These are phyloP conservation scores for Scheffersomyces cryptocercus DNA, from an alignment of 1,139 yeast species.

Conservation along the genomic window DNA sequence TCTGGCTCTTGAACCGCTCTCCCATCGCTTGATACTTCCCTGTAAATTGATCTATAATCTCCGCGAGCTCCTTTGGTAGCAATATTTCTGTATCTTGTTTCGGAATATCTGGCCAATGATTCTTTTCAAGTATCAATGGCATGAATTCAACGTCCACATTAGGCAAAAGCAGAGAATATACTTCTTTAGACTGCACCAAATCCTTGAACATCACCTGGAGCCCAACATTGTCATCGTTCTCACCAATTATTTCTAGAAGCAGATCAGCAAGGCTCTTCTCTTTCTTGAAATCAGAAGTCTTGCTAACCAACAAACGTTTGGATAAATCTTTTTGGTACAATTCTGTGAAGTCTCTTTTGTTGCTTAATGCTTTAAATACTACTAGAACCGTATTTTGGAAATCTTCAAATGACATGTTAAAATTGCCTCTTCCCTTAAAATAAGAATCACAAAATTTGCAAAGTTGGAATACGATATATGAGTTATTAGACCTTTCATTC, in stretches of 20 bases:
- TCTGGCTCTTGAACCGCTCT: conserved; percentile 15
- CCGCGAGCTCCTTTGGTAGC: conserved; percentile 9
- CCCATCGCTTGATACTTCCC: conserved; percentile 10
- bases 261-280: conserved; percentile 30
- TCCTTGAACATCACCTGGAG: conserved; percentile 39
- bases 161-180: conserved; percentile 14
- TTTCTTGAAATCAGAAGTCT: conserved; percentile 17
- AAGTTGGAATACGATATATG: conserved; percentile 24
- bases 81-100: conserved; percentile 17
- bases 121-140: conserved; percentile 36
- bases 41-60: conserved; percentile 10
- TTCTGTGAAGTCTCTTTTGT: conserved; percentile 34
- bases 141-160: conserved; percentile 23
- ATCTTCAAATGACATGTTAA: conserved; percentile 14
- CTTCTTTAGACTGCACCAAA: conserved; percentile 20
- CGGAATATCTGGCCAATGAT: conserved; percentile 47
- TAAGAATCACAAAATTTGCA: conserved; percentile 37
- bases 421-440: conserved; percentile 19
- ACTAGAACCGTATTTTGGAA: conserved; percentile 23
- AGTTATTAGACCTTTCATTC: conserved; percentile 22
- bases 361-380: conserved; percentile 36
- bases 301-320: conserved; percentile 33
- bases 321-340: conserved; percentile 40
- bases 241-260: conserved; percentile 31
- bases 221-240: conserved; percentile 30